phyloP scores from a whole-genome alignment of 352 stramenopile genomes.

The Phytophthora meadii region DNA sequence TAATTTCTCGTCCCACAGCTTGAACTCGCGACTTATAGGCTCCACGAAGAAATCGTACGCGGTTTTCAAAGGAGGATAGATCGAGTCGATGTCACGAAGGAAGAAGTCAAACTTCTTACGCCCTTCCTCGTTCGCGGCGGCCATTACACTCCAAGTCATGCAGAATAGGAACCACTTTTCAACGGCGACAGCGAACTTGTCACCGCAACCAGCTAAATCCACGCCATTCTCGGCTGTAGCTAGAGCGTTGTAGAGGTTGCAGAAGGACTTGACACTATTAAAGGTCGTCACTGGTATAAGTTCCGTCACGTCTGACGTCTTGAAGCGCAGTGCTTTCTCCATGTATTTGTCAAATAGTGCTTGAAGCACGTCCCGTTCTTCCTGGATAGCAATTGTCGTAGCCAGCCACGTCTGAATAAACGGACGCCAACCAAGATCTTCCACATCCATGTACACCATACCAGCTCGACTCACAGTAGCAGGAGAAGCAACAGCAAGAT shows the following conservation, averaged over 20 bases:
- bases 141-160: constrained; percentile 88
- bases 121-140: constrained; percentile 84
- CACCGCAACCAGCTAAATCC: constrained; percentile 62
- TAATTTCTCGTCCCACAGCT: constrained; percentile 86
- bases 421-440: constrained; percentile 81
- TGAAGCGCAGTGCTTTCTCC: constrained; percentile 77
- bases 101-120: constrained; percentile 89
- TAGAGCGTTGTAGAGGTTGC: constrained; percentile 86
- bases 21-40: constrained; percentile 72
- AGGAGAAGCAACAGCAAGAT: constrained; percentile 93
- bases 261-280: constrained; percentile 86
- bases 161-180: constrained; percentile 91
- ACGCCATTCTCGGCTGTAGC: constrained; percentile 76
- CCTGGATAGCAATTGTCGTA: constrained; percentile 63
- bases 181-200: constrained; percentile 71
- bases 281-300: constrained; percentile 83
- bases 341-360: constrained; percentile 86
- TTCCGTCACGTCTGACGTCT: constrained; percentile 68
- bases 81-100: constrained; percentile 91
- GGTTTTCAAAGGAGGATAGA: constrained; percentile 92
- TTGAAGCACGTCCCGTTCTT: constrained; percentile 76
- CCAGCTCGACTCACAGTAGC: constrained; percentile 94
- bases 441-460: constrained; percentile 95
- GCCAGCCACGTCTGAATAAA: constrained; percentile 82
- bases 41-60: constrained; percentile 95